A percentile compares a stretch with the other conserved stretches of the same genome.
Evolutionary conservation across 2,329 filamentous ascomycete species (phyloP).

Genomic region (Tolypocladium ovalisporum): DNA sequence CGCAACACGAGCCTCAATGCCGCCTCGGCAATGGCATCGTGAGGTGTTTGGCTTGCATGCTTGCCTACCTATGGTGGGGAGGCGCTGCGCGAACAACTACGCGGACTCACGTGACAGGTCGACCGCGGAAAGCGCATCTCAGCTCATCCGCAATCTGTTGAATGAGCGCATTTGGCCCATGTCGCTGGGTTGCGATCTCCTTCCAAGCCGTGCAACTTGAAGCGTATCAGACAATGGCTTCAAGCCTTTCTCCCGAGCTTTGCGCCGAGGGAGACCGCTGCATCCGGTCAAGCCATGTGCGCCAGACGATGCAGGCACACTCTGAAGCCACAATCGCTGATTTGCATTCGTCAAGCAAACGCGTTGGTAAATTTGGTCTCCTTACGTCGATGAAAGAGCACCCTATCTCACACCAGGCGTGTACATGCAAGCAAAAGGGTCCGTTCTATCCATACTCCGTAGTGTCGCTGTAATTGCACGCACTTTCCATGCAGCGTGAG

Average conservation of each 20-base stretch:
- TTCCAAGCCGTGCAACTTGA: background rate
- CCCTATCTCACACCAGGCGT: background rate
- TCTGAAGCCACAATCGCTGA: background rate
- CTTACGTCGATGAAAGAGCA: background rate
- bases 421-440: background rate
- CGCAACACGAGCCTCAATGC: slow-evolving; percentile 8
- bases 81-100: background rate
- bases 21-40: background rate
- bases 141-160: background rate
- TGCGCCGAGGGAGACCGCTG: background rate
- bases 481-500: background rate
- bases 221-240: background rate
- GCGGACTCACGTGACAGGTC: slow-evolving; percentile 5
- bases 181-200: background rate
- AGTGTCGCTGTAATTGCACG: too few species aligned
- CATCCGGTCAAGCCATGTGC: background rate
- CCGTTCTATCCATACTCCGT: too few species aligned
- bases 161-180: background rate
- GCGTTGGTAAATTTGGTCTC: background rate
- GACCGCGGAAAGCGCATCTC: too few species aligned
- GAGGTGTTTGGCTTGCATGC: background rate
- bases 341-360: background rate
- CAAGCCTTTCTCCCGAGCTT: background rate
- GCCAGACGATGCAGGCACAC: background rate
- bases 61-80: background rate